Base-by-base conservation (phyloP, 352 stramenopile genomes). In the Globisporangium mamillatum region DNA sequence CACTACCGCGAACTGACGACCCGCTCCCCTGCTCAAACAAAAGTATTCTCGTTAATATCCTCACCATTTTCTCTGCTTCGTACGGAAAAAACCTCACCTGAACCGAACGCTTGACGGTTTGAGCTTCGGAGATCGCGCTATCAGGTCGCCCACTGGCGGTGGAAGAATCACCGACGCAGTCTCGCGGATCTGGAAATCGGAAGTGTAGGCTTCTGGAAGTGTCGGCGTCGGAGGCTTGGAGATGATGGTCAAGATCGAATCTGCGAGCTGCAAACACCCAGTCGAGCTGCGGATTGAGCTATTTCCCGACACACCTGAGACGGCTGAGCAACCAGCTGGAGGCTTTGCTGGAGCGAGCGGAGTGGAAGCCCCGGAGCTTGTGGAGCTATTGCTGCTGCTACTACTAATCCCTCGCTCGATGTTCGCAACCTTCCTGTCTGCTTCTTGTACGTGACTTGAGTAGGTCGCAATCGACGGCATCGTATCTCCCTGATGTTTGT, bases 1-100 rank as follows among this genome's bases (percentile, higher is more conserved):
- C 3, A 92, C 73, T 1, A 72, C 80, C 34, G 80, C 68, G 52
- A 88, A 92, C 66, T 92, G 84, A 24, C 76, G 77, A 2, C 84
- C 82, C 57, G 70, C 79, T 24, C 84, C 81, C 65, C 77, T 87
- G 44, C 36, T 29, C 32, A 41, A 67, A 53, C 22, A 34, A 55
- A 41, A 58, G 16, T 14, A 22, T 48, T 16, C 14, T 46, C n/a
- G 8, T 27, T 1, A 50, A 22, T 5, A 5, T 50, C 18, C 7
- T 16, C 18, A 1, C 6, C 18, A 9, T 7, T 8, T 22, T n/a
- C 41, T 22, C 6, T 50, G 16, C 41, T 10, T 50, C 4, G 24
- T 14, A 46, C 36, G 25, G 20, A 24, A 48, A 5, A 56, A 32
- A 20, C 22, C 62, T 75, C 34, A 86, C 79, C 77, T 77, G 41